Evolutionary conservation across 2,329 filamentous ascomycete genomes (phyloP).

Genomic region (Hymenoscyphus occultus): DNA sequence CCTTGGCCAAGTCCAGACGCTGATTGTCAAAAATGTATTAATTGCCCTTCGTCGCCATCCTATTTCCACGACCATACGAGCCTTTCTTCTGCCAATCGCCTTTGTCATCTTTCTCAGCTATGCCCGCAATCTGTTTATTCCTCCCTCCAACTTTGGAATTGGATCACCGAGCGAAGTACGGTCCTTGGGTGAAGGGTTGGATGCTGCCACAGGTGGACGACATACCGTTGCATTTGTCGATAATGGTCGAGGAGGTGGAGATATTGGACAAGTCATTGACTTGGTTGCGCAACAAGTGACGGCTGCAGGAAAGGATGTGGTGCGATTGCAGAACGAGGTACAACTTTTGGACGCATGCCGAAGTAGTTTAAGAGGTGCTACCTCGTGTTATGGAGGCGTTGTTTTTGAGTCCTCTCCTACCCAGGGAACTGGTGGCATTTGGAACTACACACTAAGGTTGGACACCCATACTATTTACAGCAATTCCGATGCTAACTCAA

Average conservation of each 20-base stretch:
- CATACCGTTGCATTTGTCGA: constrained; percentile 76
- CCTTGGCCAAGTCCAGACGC: constrained; percentile 16
- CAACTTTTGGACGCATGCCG: constrained; percentile 62
- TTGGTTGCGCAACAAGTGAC: constrained; percentile 56
- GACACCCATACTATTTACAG: not conserved
- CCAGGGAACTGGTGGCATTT: constrained; percentile 63
- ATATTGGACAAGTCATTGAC: constrained; percentile 70
- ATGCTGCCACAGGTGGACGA: constrained; percentile 54
- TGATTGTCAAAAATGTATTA: constrained; percentile 60
- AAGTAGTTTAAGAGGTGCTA: constrained; percentile 60
- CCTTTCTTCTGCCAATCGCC: constrained; percentile 57
- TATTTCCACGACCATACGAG: constrained; percentile 51
- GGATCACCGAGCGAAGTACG: constrained; percentile 59
- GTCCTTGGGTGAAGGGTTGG: constrained; percentile 62
- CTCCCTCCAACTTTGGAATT: constrained; percentile 73
- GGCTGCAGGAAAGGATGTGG: constrained; percentile 52
- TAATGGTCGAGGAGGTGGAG: constrained; percentile 64
- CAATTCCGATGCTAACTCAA: not conserved
- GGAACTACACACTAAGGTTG: constrained; percentile 76
- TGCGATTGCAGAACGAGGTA: constrained; percentile 52
- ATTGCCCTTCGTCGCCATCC: constrained; percentile 55
- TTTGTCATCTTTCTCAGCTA: constrained; percentile 62
- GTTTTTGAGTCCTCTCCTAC: constrained; percentile 73
- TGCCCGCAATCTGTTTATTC: constrained; percentile 79
- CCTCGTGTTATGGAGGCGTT: constrained; percentile 69